Evolutionary conservation across 225 moss, liverwort and hornwort genomes (phyloP).

Genomic region (Sphagnum contortum): DNA sequence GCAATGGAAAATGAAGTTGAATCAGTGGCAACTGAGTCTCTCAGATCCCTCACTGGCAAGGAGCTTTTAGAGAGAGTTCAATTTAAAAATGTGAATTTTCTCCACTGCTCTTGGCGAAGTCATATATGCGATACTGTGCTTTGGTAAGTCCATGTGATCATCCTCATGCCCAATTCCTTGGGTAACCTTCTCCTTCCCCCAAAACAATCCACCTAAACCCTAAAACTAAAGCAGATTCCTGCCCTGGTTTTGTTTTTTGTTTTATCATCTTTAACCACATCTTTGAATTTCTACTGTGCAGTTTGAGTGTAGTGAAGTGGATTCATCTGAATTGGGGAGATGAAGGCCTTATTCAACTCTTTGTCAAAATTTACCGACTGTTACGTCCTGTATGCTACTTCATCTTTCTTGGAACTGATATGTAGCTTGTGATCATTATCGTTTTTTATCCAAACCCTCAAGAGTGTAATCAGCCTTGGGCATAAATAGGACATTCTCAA

Average conservation of each 20-base stretch:
- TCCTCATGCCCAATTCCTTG: not conserved
- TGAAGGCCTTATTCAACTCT: constrained; percentile 62
- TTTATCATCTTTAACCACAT: too few relatives aligned
- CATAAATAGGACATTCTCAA: not conserved
- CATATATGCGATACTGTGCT: constrained; percentile 63
- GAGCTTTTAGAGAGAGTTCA: constrained; percentile 48
- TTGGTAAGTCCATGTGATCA: constrained; percentile 41
- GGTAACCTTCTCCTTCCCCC: not conserved
- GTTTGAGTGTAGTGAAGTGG: constrained; percentile 96
- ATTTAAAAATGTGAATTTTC: constrained; percentile 67
- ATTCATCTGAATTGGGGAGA: constrained; percentile 98
- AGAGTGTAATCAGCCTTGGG: too few relatives aligned
- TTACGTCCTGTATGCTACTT: constrained; percentile 60
- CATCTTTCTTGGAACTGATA: not conserved
- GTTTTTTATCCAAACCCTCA: not conserved
- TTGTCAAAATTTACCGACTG: constrained; percentile 50
- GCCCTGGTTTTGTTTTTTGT: too few relatives aligned
- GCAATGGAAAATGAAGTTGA: constrained; percentile 1
- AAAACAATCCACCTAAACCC: too few relatives aligned
- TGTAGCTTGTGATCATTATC: constrained; percentile 1
- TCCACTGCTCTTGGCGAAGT: constrained; percentile 30
- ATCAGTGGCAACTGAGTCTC: constrained; percentile 4
- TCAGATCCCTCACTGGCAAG: constrained; percentile 20
- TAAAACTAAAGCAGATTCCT: too few relatives aligned
- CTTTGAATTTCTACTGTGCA: constrained; percentile 17